Evolutionary conservation across 2,329 filamentous ascomycete species (phyloP).

Genomic region (Paecilomyces dactylethromorphus): DNA sequence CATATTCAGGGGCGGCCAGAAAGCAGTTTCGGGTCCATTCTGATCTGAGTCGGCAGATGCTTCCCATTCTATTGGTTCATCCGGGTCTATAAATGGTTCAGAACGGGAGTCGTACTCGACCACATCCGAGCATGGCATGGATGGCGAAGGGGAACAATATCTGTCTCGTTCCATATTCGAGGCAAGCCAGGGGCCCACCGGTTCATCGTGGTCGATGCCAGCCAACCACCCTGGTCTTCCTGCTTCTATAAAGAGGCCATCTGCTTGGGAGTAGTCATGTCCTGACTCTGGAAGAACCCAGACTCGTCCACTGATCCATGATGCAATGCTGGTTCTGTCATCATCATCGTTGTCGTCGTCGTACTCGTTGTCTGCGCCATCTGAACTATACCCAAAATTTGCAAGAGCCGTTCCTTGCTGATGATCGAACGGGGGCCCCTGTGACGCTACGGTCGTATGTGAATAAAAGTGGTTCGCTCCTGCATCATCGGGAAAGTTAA

Average conservation of each 20-base stretch:
- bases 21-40: neutral
- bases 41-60: neutral
- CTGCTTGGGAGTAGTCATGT: neutral
- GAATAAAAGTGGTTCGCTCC: neutral
- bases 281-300: neutral
- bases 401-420: neutral
- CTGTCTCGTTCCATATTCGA: no score
- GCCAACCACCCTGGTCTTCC: neutral
- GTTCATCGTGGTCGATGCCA: neutral
- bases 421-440: neutral
- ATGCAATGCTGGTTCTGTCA: neutral
- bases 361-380: neutral
- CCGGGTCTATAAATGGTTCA: neutral
- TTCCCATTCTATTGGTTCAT: neutral
- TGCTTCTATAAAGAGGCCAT: neutral
- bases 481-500: neutral
- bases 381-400: neutral
- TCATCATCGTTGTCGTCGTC: constrained; percentile 1
- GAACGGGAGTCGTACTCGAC: no score
- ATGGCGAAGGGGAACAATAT: no score
- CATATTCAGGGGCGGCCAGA: neutral
- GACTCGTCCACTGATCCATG: neutral
- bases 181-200: neutral
- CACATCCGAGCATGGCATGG: no score
- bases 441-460: neutral